A percentile compares a stretch with the other conserved stretches of the same genome.
Conservation (phyloP, 2,329 filamentous ascomycete species). For the Colletotrichum sp. region DNA sequence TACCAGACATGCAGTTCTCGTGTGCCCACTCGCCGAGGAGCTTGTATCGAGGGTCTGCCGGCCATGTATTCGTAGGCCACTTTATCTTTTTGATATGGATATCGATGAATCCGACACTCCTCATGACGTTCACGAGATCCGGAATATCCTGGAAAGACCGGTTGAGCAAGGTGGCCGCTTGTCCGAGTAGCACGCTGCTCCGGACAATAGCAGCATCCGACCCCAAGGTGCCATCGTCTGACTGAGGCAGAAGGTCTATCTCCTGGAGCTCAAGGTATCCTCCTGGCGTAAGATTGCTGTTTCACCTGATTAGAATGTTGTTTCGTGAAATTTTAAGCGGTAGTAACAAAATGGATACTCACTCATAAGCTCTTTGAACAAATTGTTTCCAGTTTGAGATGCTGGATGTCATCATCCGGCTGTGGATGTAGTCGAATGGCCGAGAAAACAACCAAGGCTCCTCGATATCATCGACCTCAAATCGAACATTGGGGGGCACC, state of each 20-base stretch:
- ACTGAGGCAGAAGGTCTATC: not conserved
- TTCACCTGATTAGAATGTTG: fast-evolving
- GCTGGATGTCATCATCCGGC: not conserved
- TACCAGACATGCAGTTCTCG: not conserved
- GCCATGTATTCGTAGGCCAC: not conserved
- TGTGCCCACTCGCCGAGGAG: not conserved
- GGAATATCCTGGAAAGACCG: not conserved
- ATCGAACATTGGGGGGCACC: not conserved
- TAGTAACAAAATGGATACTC: fast-evolving
- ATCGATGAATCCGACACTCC: not conserved
- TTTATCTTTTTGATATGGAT: not conserved
- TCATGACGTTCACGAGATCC: not conserved
- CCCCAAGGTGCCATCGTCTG: not conserved
- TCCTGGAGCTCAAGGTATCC: not conserved
- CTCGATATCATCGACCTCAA: not conserved
- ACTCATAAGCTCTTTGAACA: not conserved
- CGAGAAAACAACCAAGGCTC: not conserved
- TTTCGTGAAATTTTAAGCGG: not conserved
- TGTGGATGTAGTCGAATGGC: not conserved
- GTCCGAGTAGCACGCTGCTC: not conserved
- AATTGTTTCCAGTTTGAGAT: not conserved
- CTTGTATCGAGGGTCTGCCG: not conserved
- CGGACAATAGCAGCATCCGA: not conserved
- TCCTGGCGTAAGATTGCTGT: not conserved
- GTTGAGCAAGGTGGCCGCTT: not conserved